Evolutionary conservation across 164 flowering plant species (phyloP), one percentile per base, ranked within the genome.

Genomic region (Annona cherimola): DNA sequence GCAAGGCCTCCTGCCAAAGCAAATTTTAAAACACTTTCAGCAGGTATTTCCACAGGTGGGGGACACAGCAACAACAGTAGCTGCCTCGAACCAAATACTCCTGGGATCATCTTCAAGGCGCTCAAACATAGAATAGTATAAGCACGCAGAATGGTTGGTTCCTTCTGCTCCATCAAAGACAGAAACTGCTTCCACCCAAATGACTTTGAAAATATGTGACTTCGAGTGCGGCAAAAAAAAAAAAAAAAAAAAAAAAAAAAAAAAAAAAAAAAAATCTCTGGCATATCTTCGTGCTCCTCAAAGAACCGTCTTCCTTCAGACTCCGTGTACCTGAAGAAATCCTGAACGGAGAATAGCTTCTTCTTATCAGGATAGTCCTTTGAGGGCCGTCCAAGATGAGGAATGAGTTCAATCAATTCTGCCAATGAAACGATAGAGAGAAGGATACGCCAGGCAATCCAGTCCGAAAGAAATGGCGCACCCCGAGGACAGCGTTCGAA

Each of bases 1-100:
- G 99, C 78, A 79, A 95, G 96, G 54, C 99, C 99, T 20, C 99
- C 99, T 40, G 97, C 97, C 81, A 95, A 84, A 63, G 99, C 99
- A 78, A 98, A 86, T 82, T 83, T 89, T 68, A 93, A 77, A 76
- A 95, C 97, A 85, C 84, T 93, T 81, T 88, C 95, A 78, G 99
- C 88, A 69, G 97, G 94, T 63, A 93, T 83, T 83, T 85, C 92
- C 67, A 88, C 92, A 42, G 94, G 92, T 39, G 97, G 95, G 74
- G 98, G 84, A 82, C n/a, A 95, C 99, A 74, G 96, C 92, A 84
- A 91, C 98, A 74, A 90, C 94, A 40, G 97, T 90, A 35, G 97
- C 99, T 76, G 97, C 88, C 86, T 93, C 96, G 83, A 93, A 93
- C 98, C 98, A 93, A 63, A 91, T 84, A 78, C 77, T 89, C 87